Evolutionary conservation across 176 grass and related monocot genomes (phyloP).

Genomic region (Aegilops sharonensis): DNA sequence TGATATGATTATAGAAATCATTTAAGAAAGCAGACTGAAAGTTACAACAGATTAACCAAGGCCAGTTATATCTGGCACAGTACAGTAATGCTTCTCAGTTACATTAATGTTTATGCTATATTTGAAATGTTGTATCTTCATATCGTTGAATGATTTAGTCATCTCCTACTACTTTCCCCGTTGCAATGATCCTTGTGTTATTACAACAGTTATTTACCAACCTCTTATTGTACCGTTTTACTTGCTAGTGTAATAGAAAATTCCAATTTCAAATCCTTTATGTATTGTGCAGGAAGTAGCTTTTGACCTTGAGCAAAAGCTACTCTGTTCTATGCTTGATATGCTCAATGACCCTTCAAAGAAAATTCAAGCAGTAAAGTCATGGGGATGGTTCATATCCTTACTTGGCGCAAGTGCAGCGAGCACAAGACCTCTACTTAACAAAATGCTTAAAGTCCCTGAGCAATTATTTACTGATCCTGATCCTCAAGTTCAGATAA

Average conservation of each 20-base stretch:
- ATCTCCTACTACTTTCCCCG: no score
- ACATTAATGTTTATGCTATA: no score
- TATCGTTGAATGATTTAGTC: no score
- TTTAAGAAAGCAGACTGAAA: no score
- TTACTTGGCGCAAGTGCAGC: slow-evolving; percentile 55
- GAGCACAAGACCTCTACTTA: slow-evolving; percentile 62
- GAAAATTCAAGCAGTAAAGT: slow-evolving; percentile 67
- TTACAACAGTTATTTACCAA: no score
- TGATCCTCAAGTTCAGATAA: slow-evolving; percentile 71
- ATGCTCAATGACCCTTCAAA: slow-evolving; percentile 59
- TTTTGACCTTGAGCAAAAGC: slow-evolving; percentile 61
- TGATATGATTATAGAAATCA: no score
- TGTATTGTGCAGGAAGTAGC: slow-evolving; percentile 37
- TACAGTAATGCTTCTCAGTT: background rate
- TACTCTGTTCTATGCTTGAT: slow-evolving; percentile 52
- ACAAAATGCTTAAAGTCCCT: slow-evolving; percentile 79
- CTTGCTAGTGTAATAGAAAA: background rate
- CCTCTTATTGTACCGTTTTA: background rate
- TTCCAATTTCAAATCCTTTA: background rate
- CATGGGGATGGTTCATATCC: slow-evolving; percentile 86
- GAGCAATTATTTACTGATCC: slow-evolving; percentile 62
- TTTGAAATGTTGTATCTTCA: no score
- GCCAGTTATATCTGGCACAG: background rate
- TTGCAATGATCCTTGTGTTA: no score
- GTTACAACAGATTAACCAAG: background rate